phyloP scores from a whole-genome alignment of 2,329 filamentous ascomycete species.

The Allantophomopsis cytisporea region DNA sequence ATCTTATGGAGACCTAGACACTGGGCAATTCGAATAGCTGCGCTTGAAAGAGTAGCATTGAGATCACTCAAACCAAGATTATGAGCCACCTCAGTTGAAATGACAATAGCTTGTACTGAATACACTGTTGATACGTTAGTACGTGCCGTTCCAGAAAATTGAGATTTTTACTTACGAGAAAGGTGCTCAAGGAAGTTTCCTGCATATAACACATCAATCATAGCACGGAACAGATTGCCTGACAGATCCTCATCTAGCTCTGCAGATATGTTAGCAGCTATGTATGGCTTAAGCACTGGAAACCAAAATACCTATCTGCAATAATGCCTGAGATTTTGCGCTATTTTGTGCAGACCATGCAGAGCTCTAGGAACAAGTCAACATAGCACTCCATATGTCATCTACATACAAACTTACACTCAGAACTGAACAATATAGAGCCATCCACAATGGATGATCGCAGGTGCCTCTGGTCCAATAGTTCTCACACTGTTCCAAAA shows the following conservation, averaged over 20 bases:
- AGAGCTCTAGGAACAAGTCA: too few species aligned
- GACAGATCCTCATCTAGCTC: too few species aligned
- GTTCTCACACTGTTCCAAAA: constrained; percentile 10
- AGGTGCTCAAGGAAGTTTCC: constrained; percentile 17
- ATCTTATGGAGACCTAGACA: constrained; percentile 15
- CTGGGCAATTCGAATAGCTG: constrained; percentile 22
- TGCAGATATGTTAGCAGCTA: too few species aligned
- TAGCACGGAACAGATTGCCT: constrained; percentile 3
- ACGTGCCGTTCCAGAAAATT: too few species aligned
- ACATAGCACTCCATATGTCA: too few species aligned
- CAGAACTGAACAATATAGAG: constrained; percentile 14
- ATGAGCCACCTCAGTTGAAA: constrained; percentile 22
- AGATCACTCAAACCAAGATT: constrained; percentile 22
- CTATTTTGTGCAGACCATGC: too few species aligned
- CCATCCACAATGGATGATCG: constrained; percentile 14
- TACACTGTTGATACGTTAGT: constrained; percentile 8
- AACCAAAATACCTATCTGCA: too few species aligned
- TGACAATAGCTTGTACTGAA: constrained; percentile 21
- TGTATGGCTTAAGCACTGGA: too few species aligned
- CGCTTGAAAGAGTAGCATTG: constrained; percentile 20
- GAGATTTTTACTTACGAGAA: constrained; percentile 2
- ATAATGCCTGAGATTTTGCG: too few species aligned
- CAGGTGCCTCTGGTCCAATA: constrained; percentile 11
- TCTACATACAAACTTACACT: constrained; percentile 12
- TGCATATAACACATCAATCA: constrained; percentile 19